phyloP scores from a whole-genome alignment of 2,329 filamentous ascomycete genomes.

The Aspergillus sergii region DNA sequence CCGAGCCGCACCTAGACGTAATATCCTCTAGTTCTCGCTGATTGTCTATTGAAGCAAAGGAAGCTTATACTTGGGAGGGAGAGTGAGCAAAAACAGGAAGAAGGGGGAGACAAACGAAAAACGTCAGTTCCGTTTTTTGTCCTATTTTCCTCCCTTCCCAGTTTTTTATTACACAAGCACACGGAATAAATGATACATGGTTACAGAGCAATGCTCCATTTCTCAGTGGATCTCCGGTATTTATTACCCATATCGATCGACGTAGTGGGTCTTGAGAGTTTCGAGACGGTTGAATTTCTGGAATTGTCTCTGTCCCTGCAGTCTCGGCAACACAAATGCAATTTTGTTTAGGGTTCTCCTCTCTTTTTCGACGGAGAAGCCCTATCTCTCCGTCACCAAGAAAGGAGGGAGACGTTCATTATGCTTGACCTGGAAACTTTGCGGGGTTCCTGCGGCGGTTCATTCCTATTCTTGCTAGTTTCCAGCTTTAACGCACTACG shows the following conservation, averaged over 20 bases:
- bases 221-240: slow-evolving; percentile 4
- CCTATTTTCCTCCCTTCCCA: background rate
- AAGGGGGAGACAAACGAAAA: background rate
- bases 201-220: slow-evolving; percentile 1
- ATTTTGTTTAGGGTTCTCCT: background rate
- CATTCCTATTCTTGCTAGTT: background rate
- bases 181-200: background rate
- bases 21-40: background rate
- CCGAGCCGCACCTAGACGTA: background rate
- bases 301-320: background rate
- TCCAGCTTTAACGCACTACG: background rate
- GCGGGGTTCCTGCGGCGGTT: background rate
- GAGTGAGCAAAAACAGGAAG: background rate
- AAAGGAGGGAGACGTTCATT: slow-evolving; percentile 22
- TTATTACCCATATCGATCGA: slow-evolving; percentile 7
- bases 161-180: background rate
- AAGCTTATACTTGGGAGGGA: background rate
- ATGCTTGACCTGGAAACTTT: background rate
- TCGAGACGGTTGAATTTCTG: slow-evolving; percentile 8
- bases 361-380: slow-evolving; percentile 1
- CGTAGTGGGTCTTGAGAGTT: background rate
- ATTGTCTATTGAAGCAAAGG: background rate
- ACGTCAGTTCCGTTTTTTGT: background rate
- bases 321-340: slow-evolving; percentile 7
- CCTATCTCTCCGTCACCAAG: slow-evolving; percentile 15